Evolutionary conservation across 495 filamentous ascomycete genomes (phyloP).

Genomic region (Hypoxylon subgilvum): DNA sequence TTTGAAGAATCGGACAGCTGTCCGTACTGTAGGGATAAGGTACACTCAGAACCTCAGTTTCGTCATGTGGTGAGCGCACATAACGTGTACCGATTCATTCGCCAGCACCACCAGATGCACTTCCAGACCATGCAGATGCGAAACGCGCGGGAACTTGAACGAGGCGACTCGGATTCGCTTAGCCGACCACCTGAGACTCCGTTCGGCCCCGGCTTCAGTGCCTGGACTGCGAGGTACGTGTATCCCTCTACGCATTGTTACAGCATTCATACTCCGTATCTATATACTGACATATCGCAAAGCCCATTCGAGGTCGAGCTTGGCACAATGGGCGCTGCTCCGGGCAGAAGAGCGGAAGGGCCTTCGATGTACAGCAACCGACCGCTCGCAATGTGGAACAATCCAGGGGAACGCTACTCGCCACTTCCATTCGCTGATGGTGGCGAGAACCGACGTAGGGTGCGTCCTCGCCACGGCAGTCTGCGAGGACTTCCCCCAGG

Average conservation of each 20-base stretch:
- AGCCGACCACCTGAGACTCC: conserved; percentile 4
- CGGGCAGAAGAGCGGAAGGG: conserved; percentile 24
- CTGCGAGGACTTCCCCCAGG: conserved; percentile 27
- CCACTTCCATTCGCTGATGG: conserved; percentile 45
- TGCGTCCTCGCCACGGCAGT: conserved; percentile 46
- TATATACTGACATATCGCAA: conserved; percentile 2
- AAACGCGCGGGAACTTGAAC: conserved; percentile 10
- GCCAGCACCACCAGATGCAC: conserved; percentile 28
- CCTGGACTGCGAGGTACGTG: conserved; percentile 28
- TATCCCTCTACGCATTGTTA: neutral
- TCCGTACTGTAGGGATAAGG: conserved; percentile 63
- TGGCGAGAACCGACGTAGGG: conserved; percentile 45
- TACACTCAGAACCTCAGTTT: conserved; percentile 54
- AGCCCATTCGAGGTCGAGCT: conserved; percentile 25
- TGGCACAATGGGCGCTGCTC: neutral
- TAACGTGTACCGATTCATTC: conserved; percentile 33
- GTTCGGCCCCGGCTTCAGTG: conserved; percentile 1
- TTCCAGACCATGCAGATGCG: conserved; percentile 16
- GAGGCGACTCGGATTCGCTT: conserved; percentile 10
- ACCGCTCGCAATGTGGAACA: conserved; percentile 10
- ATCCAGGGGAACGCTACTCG: conserved; percentile 44
- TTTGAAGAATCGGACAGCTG: conserved; percentile 64
- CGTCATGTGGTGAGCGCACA: conserved; percentile 24
- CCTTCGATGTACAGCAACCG: conserved; percentile 3
- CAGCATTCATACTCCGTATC: neutral